A percentile compares a stretch with the other conserved stretches of the same genome.
phyloP scores from a whole-genome alignment of 805 yeast genomes.

The Komagataella mondaviorum region DNA sequence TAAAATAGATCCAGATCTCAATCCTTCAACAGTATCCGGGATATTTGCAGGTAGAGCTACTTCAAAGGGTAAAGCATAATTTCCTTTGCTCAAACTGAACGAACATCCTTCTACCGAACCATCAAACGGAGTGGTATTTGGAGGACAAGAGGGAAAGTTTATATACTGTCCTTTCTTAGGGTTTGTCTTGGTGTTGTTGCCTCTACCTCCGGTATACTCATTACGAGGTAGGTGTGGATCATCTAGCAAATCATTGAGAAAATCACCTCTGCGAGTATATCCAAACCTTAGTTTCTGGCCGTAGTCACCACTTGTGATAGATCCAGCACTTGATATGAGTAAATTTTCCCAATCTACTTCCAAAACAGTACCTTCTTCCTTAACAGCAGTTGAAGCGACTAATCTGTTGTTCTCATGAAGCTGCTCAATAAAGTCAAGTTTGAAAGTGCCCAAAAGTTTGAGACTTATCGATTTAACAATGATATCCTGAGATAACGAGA shows the following conservation, averaged over 20 bases:
- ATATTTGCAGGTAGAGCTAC: conserved; percentile 29
- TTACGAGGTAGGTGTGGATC: neutral
- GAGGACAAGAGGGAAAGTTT: conserved; percentile 3
- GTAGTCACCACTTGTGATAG: conserved; percentile 24
- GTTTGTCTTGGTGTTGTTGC: neutral
- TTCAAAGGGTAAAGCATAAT: conserved; percentile 35
- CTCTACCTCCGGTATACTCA: neutral
- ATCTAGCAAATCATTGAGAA: neutral
- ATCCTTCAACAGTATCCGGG: conserved; percentile 38
- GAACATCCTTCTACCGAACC: conserved; percentile 7
- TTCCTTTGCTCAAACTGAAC: conserved; percentile 34
- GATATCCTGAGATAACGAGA: conserved; percentile 27
- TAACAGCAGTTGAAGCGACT: conserved; percentile 17
- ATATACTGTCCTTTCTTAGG: conserved; percentile 12
- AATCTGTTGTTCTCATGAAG: conserved; percentile 14
- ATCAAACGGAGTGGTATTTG: conserved; percentile 7
- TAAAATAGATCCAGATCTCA: conserved; percentile 24
- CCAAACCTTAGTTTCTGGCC: conserved; percentile 15
- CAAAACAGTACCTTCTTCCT: conserved; percentile 25
- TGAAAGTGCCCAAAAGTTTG: conserved; percentile 26
- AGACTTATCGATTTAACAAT: conserved; percentile 25
- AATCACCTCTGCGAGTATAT: neutral
- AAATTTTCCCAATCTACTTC: conserved; percentile 35
- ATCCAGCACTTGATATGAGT: conserved; percentile 24
- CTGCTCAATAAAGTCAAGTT: conserved; percentile 25